Conservation (phyloP, 1,139 yeast genomes). For the Kurtzmaniella quercitrusa region DNA sequence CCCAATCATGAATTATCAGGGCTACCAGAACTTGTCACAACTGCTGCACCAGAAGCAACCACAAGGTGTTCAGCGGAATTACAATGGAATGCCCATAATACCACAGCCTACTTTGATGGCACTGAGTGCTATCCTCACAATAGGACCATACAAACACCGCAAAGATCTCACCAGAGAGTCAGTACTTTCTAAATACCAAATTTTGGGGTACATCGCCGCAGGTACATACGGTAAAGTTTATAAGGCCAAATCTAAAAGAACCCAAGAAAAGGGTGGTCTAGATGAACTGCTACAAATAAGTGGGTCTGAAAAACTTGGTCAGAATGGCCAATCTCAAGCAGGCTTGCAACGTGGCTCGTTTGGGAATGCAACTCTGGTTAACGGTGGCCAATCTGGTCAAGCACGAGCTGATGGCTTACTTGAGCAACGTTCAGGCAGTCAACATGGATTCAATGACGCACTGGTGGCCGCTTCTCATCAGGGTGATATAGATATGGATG, state of each 20-base stretch:
- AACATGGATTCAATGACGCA: too few relatives aligned
- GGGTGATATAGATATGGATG: background rate
- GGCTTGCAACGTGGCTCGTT: background rate
- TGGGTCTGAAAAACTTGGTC: background rate
- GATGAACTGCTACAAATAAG: constrained; percentile 8
- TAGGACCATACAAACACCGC: constrained; percentile 70
- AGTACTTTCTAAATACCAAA: constrained; percentile 77
- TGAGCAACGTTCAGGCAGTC: too few relatives aligned
- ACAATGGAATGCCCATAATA: constrained; percentile 15
- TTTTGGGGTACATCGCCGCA: constrained; percentile 94
- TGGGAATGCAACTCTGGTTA: background rate
- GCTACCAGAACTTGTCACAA: background rate
- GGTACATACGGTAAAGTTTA: constrained; percentile 98
- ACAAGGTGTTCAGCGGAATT: constrained; percentile 5
- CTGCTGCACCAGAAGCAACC: constrained; percentile 1
- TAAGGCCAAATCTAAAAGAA: constrained; percentile 60
- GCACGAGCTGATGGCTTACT: background rate
- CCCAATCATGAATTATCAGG: constrained; percentile 1
- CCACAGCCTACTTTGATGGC: constrained; percentile 58
- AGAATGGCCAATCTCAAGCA: background rate
- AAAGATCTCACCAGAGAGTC: constrained; percentile 67
- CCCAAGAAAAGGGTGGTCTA: constrained; percentile 6
- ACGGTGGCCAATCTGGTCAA: background rate
- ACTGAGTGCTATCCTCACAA: constrained; percentile 60
- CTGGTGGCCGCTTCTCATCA: too few relatives aligned